A percentile compares a stretch with the other conserved stretches of the same genome.
Conservation (phyloP, 345 rosid genomes). For the Ceriops zippeliana region DNA sequence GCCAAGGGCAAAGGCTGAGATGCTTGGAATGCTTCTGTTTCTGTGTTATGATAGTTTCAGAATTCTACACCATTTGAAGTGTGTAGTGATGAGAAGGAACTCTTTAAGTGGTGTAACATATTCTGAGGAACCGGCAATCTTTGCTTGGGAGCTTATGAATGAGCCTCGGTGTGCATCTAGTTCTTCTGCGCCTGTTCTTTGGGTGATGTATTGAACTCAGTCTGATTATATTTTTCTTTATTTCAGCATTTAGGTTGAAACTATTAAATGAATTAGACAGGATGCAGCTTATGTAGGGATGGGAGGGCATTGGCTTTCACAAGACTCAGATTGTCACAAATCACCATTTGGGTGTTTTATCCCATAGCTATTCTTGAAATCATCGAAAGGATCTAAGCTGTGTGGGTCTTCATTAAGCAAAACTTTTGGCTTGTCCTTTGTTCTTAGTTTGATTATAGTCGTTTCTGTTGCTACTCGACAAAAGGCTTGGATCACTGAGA, state of each 20-base stretch:
- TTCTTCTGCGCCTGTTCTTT: conserved; percentile 40
- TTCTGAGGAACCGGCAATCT: conserved; percentile 45
- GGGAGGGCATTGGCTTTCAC: neutral
- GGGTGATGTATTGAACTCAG: conserved; percentile 26
- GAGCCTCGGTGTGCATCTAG: conserved; percentile 46
- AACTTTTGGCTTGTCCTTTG: neutral
- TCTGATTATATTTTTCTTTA: neutral
- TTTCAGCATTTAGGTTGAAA: neutral
- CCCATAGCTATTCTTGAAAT: neutral
- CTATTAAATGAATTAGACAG: neutral
- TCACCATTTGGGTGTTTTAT: neutral
- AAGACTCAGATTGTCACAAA: neutral
- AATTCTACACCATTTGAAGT: conserved; percentile 19
- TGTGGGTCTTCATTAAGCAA: neutral
- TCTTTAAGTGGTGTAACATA: conserved; percentile 39
- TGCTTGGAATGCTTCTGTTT: neutral
- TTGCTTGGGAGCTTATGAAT: conserved; percentile 60
- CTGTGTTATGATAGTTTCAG: neutral
- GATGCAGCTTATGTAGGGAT: neutral
- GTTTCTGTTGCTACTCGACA: conserved; percentile 2
- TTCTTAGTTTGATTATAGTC: neutral
- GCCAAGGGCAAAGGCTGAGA: neutral
- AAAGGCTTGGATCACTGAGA: conserved; percentile 49
- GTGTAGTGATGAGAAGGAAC: conserved; percentile 42
- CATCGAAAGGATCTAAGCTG: neutral